phyloP scores from a whole-genome alignment of 768 basidiomycete genomes.

The Mycena albidolilacea region DNA sequence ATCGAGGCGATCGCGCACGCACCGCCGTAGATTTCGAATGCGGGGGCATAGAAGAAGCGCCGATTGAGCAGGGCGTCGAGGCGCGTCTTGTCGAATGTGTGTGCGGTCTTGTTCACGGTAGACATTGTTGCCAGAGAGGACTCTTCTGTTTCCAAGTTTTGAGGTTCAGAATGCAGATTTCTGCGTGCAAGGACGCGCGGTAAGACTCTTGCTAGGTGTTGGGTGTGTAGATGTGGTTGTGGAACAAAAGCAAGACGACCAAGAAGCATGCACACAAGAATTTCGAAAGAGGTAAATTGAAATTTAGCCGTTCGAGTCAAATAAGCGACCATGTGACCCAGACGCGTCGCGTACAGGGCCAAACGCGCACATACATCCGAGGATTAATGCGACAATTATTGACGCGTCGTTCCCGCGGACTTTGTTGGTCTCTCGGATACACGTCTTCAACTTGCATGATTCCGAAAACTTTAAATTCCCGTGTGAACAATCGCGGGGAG shows the following conservation, averaged over 20 bases:
- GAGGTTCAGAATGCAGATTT: constrained; percentile 19
- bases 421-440: too few relatives aligned
- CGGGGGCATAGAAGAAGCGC: constrained; percentile 97
- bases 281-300: constrained; percentile 10
- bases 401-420: neutral
- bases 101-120: constrained; percentile 83
- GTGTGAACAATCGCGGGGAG: neutral
- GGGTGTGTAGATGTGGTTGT: constrained; percentile 17
- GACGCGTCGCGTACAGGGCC: neutral
- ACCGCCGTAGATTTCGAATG: constrained; percentile 99
- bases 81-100: constrained; percentile 88
- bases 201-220: constrained; percentile 5
- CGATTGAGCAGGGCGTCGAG: constrained; percentile 90
- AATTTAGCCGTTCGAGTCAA: neutral
- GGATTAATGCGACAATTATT: neutral
- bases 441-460: neutral
- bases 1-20: constrained; percentile 48
- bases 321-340: neutral
- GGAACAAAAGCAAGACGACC: constrained; percentile 22
- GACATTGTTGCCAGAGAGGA: constrained; percentile 30
- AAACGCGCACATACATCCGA: neutral
- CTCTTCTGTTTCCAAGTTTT: neutral
- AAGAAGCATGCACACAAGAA: constrained; percentile 17
- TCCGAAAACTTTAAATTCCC: neutral
- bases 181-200: constrained; percentile 3